Evolutionary conservation across 2,329 filamentous ascomycete genomes (phyloP).

Genomic region (Taxawa tesnikishii): DNA sequence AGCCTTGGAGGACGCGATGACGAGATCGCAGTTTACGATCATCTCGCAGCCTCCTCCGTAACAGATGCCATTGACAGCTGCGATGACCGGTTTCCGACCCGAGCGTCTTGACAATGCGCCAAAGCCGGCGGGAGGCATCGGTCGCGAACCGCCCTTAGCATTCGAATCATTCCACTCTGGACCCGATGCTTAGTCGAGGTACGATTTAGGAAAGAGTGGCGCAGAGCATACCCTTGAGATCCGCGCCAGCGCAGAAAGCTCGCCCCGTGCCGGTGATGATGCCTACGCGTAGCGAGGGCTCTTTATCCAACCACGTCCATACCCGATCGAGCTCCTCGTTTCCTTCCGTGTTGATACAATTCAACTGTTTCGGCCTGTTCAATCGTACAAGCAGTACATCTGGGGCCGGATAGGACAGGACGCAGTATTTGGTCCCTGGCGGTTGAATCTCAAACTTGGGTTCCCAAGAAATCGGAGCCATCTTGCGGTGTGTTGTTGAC

Average conservation of each 20-base stretch:
- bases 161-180: conserved; percentile 22
- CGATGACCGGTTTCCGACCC: conserved; percentile 64
- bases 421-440: conserved; percentile 13
- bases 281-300: conserved; percentile 17
- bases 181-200: background rate
- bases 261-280: conserved; percentile 22
- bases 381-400: conserved; percentile 19
- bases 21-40: conserved; percentile 58
- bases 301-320: conserved; percentile 20
- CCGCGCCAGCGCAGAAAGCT: conserved; percentile 23
- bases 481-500: too few relatives aligned
- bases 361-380: conserved; percentile 21
- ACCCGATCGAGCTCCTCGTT: conserved; percentile 18
- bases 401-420: conserved; percentile 19
- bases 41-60: conserved; percentile 71
- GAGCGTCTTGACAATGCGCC: conserved; percentile 52
- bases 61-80: conserved; percentile 63
- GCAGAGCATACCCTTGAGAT: conserved; percentile 19
- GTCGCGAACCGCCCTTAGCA: conserved; percentile 11
- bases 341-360: conserved; percentile 21
- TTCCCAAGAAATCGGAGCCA: conserved; percentile 2
- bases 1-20: conserved; percentile 48
- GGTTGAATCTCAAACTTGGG: conserved; percentile 12
- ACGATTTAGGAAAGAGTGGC: conserved; percentile 1
- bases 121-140: conserved; percentile 39